Evolutionary conservation across 2,329 filamentous ascomycete species (phyloP), one percentile per base, ranked within the genome.

Genomic region (Alternaria panax): DNA sequence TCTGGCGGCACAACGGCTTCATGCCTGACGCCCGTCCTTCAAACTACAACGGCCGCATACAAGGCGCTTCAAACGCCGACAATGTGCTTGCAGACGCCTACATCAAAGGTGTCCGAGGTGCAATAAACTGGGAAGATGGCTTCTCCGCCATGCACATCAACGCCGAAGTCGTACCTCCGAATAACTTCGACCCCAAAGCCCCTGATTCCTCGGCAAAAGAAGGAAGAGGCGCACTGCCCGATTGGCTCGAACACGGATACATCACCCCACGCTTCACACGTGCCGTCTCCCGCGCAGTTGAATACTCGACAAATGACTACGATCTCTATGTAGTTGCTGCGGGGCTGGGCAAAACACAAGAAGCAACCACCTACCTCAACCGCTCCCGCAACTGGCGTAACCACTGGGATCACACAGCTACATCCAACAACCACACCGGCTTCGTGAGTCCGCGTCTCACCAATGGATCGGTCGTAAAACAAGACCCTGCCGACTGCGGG

Each of bases 51-150:
- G 90, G 90, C 9, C 85, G 86, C 16, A 86, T 87, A 0, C 89
- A 92, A 71, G 89, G 88, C 11, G 90, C 90, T 7, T 89, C 85
- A 12, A 91, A 91, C 68, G 85, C 86, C 4, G 89, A 92, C 72
- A 91, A 90, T 57, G 84, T 92, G 4, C 84, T 92, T 16, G 89
- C 89, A 2, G 90, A 92, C 68, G 90, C 89, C 0, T 92, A 86
- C 62, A 83, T 90, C 28, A 92, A 92, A 72, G 88, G 88, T 0
- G 83, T 91, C 3, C 80, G 83, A 12, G 88, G 87, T 5, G 79
- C 79, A 4, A 79, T 92, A 42, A 80, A 91, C 74, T 92, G 89
- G 90, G 77, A 72, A 20, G 74, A 76, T 30, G 76, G 73, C 1
- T 78, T 70, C 45, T 40, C 62, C n/a, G 87, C 88, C 46, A 89